Conservation (phyloP, 2,329 filamentous ascomycete species). For the Aciculosporium take region DNA sequence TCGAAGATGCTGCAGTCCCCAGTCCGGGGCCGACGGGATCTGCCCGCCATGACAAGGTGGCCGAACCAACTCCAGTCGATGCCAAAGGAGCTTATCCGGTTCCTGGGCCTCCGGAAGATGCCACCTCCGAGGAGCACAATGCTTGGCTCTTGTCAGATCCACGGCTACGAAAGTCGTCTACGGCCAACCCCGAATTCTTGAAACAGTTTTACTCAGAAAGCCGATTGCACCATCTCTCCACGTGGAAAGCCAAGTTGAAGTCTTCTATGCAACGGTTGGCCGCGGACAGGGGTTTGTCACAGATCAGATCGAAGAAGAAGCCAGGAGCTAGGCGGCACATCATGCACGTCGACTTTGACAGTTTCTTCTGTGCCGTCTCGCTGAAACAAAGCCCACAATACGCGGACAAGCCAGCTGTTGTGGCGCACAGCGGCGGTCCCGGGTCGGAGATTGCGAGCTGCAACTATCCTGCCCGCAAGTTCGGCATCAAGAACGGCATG, state of each 20-base stretch:
- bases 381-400: slow-evolving; percentile 62
- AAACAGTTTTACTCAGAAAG: slow-evolving; percentile 94
- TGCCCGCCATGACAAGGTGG: neutral
- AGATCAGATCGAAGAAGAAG: slow-evolving; percentile 33
- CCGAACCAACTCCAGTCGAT: neutral
- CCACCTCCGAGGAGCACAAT: slow-evolving; percentile 91
- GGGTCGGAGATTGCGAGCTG: slow-evolving; percentile 95
- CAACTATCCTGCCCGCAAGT: slow-evolving; percentile 80
- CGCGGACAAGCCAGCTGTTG: slow-evolving; percentile 65
- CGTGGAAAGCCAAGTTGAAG: slow-evolving; percentile 93
- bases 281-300: slow-evolving; percentile 44
- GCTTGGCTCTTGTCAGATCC: slow-evolving; percentile 72
- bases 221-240: slow-evolving; percentile 83
- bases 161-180: slow-evolving; percentile 73
- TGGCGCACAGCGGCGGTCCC: slow-evolving; percentile 73
- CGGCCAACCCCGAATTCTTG: slow-evolving; percentile 83
- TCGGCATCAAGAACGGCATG: slow-evolving; percentile 93
- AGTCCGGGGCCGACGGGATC: neutral
- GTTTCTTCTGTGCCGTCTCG: slow-evolving; percentile 94
- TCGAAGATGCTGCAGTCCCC: neutral
- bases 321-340: slow-evolving; percentile 63
- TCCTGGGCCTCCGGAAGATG: slow-evolving; percentile 33
- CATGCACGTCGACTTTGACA: slow-evolving; percentile 94
- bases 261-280: slow-evolving; percentile 72
- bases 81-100: neutral